Evolutionary conservation across 441 rosid genomes (phyloP), one percentile per base, ranked within the genome.

Genomic region (Gossypium lobatum): DNA sequence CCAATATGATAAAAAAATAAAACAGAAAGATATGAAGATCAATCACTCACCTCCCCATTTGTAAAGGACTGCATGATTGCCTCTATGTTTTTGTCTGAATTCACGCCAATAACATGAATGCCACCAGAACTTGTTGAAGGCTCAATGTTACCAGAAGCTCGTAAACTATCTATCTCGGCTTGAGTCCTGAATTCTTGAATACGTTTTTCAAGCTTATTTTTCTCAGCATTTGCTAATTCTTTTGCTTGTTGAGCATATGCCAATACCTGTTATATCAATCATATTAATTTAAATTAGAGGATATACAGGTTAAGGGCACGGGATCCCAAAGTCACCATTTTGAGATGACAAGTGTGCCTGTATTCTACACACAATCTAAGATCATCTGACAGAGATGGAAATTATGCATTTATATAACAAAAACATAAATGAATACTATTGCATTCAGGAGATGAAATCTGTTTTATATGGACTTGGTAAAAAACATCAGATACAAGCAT

Each of bases 121-220:
- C 83, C 79, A 34, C 86, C 88, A 73, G 77, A 79, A 55, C 78
- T 76, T 68, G 77, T 70, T 70, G 87, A 80, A 63, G 86, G 78
- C 66, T 87, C 93, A 26, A 80, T 48, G 13, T 83, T 72, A 70
- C 73, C 75, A 1, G 92, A 88, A 74, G 84, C 86, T 65, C 59
- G 86, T 59, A 84, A 77, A 73, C 78, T 83, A 57, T 87, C 90
- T 81, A 88, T 53, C 82, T 93, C 98, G 73, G 93, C 81, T 81
- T 85, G 97, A 55, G 97, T 89, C 83, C 97, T 87, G 82, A 87
- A 93, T 80, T 91, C 98, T 79, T 93, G 98, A 83, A 93, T 93
- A 78, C 98, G 84, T 81, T 87, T 89, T 66, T 88, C 97, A 76
- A 91, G 90, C 75, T 87, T 89, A 81, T 93, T 92, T 81, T 91